Base-by-base conservation (phyloP, 208 protist species). In the Trypanosoma lewisi region DNA sequence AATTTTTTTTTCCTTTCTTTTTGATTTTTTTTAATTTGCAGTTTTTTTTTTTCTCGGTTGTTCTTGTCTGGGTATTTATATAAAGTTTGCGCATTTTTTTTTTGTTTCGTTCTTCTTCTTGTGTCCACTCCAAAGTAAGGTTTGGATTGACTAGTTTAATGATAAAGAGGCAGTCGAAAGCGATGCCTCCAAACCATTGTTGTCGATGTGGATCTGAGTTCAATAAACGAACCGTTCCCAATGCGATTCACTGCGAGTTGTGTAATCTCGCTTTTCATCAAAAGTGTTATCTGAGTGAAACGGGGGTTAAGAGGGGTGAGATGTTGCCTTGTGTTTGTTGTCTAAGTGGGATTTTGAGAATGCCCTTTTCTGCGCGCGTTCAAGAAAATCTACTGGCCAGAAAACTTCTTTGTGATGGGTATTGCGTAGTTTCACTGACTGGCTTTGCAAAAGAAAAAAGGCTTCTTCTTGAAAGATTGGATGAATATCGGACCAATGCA, bases 211-310 rank as follows among this genome's bases (percentile, higher is more conserved):
- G 50, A 31, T 4, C 28, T 23, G 4, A 21, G 17, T 48, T 71
- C 19, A 50, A 19, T 23, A 47, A n/a, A 30, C 44, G 57, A 37
- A 50, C 49, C 17, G 14, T 33, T 41, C 36, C 45, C 44, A 65
- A 9, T 49, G 23, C 50, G n/a, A 53, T 71, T 64, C 44, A 53
- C 4, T 84, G 82, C 54, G 42, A 48, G 0, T 9, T 11, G 17
- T 85, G 75, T 39, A 23, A 39, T n/a, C 36, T 54, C 41, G 34
- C 25, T 33, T 89, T 73, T 53, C 77, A 86, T 48, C 61, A 39
- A 55, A 79, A 63, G 23, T 86, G 79, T 54, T 89, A 75, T 65
- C 66, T 85, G 44, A 55, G 66, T 14, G 79, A 89, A 16, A 80
- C 70, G 8, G 83, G 77, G 37, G 31, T 74, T 21, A 54, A 45